A percentile compares a stretch with the other conserved stretches of the same genome.
Evolutionary conservation across 2,329 filamentous ascomycete genomes (phyloP).

Genomic region (Fusarium chuoi): DNA sequence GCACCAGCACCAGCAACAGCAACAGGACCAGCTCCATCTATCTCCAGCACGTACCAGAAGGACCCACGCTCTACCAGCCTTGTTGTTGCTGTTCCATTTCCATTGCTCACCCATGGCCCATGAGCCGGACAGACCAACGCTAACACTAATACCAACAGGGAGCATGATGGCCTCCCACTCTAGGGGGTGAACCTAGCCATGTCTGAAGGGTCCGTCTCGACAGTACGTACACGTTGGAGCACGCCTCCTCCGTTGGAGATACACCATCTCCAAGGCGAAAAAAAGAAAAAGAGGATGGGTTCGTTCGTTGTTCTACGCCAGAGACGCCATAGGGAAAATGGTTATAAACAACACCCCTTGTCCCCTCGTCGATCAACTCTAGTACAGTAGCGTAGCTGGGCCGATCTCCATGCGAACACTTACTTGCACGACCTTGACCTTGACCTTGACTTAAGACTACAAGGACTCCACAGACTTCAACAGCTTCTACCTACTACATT

Average conservation of each 20-base stretch:
- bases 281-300: constrained; percentile 14
- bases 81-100: neutral
- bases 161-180: neutral
- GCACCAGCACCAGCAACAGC: neutral
- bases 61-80: constrained; percentile 19
- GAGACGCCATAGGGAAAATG: constrained; percentile 29
- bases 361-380: constrained; percentile 39
- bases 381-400: constrained; percentile 36
- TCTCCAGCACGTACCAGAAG: neutral
- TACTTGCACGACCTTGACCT: constrained; percentile 35
- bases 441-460: constrained; percentile 30
- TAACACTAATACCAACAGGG: constrained; percentile 7
- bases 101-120: constrained; percentile 5
- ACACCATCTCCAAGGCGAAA: constrained; percentile 19
- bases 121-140: constrained; percentile 14
- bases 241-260: constrained; percentile 1
- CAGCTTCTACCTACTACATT: constrained; percentile 1
- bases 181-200: constrained; percentile 5
- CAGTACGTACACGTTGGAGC: neutral
- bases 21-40: neutral
- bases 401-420: constrained; percentile 46
- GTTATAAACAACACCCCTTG: constrained; percentile 39
- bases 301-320: constrained; percentile 25
- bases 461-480: constrained; percentile 39
- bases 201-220: constrained; percentile 16